Percentiles rank a stretch among this genome's conserved stretches.
Conservation (phyloP, 148 eudicot genomes). For the Amaranthus cruentus region DNA sequence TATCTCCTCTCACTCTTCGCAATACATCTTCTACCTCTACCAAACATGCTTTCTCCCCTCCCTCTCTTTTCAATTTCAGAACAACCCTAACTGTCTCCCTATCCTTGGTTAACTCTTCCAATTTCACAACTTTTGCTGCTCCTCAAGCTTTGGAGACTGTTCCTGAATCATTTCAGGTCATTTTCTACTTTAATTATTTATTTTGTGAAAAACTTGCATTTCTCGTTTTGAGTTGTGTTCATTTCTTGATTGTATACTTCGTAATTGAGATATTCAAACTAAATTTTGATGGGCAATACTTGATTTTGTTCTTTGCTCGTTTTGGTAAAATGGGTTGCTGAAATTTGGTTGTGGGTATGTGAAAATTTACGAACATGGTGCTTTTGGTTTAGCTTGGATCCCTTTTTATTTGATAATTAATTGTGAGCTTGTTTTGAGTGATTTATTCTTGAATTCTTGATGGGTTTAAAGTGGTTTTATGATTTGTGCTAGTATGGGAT, state of each 20-base stretch:
- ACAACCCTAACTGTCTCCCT: conserved; percentile 21
- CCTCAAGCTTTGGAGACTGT: conserved; percentile 36
- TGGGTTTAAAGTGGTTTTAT: too few species aligned
- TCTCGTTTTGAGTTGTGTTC: not conserved
- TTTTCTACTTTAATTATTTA: not conserved
- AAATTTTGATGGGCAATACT: not conserved
- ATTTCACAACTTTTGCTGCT: conserved; percentile 35
- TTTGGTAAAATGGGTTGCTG: conserved; percentile 13
- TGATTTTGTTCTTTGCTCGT: not conserved
- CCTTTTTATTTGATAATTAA: not conserved
- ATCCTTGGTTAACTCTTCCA: not conserved
- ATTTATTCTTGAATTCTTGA: not conserved
- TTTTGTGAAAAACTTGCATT: not conserved
- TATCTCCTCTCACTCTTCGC: conserved; percentile 25
- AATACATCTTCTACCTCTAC: conserved; percentile 28
- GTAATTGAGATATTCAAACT: not conserved
- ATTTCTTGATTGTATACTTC: too few species aligned
- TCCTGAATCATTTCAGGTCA: conserved; percentile 21
- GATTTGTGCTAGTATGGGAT: not conserved
- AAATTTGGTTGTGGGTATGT: not conserved
- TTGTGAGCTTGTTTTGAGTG: not conserved
- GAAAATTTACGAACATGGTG: not conserved
- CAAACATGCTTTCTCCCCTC: conserved; percentile 23
- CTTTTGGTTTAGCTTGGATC: not conserved
- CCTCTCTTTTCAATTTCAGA: conserved; percentile 13